phyloP scores from a whole-genome alignment of 2,329 filamentous ascomycete species.

The Phialophora expanda region DNA sequence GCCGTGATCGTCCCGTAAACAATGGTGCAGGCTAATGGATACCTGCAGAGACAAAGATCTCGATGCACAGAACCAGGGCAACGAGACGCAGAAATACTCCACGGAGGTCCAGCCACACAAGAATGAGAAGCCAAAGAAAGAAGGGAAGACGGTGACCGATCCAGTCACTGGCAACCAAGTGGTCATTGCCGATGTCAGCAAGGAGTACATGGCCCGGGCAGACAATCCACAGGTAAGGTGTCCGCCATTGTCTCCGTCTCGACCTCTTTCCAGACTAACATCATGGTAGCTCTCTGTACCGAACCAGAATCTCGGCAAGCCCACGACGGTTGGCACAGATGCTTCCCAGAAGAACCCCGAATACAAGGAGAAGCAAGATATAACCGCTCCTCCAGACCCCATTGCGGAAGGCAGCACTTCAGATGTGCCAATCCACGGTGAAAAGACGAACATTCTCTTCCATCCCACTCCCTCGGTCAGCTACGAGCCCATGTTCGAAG shows the following conservation, averaged over 20 bases:
- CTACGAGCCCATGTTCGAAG: constrained; percentile 84
- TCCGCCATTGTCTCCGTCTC: not conserved
- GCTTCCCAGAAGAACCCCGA: constrained; percentile 74
- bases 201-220: constrained; percentile 70
- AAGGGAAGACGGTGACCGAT: constrained; percentile 73
- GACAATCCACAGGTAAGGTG: constrained; percentile 70
- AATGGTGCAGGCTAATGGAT: not conserved
- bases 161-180: constrained; percentile 87
- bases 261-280: constrained; percentile 19
- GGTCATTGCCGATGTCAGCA: constrained; percentile 79
- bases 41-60: constrained; percentile 68
- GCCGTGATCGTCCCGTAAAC: not conserved
- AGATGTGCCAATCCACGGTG: constrained; percentile 92
- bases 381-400: constrained; percentile 88
- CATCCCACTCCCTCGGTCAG: constrained; percentile 89
- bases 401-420: constrained; percentile 80
- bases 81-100: constrained; percentile 44
- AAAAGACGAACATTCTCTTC: constrained; percentile 95
- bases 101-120: constrained; percentile 54
- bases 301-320: constrained; percentile 82
- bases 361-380: constrained; percentile 83
- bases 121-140: constrained; percentile 51
- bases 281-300: constrained; percentile 73
- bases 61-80: constrained; percentile 59
- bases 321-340: constrained; percentile 69